Percentiles rank a stretch among this genome's conserved stretches.
Evolutionary conservation across 768 basidiomycete genomes (phyloP).

Genomic region (Termitomyces sp.): DNA sequence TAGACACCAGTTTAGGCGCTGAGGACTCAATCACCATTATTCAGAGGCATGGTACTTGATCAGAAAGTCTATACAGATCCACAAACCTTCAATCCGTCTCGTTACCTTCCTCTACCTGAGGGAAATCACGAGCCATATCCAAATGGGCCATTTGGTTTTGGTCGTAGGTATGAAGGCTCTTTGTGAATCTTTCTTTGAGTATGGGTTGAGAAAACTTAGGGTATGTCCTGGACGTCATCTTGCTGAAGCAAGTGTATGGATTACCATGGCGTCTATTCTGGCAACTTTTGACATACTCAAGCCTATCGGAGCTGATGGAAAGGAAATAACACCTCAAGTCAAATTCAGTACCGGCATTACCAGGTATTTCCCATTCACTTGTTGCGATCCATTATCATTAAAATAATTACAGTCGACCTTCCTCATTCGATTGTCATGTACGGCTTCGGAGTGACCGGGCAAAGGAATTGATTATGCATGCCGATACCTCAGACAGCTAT

Average conservation of each 20-base stretch:
- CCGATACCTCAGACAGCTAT: background rate
- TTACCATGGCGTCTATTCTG: conserved; percentile 17
- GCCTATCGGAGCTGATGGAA: conserved; percentile 30
- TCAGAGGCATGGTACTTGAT: conserved; percentile 40
- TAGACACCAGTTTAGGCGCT: background rate
- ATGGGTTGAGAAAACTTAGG: background rate
- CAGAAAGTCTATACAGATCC: conserved; percentile 36
- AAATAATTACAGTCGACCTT: conserved; percentile 4
- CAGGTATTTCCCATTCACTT: conserved; percentile 18
- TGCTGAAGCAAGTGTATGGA: conserved; percentile 38
- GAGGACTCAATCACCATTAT: conserved; percentile 20
- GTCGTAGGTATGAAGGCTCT: conserved; percentile 8
- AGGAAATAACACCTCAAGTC: conserved; percentile 35
- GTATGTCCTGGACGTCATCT: conserved; percentile 45
- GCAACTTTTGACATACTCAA: conserved; percentile 36
- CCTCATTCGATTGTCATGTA: conserved; percentile 14
- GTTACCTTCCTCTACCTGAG: conserved; percentile 30
- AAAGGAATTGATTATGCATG: conserved; percentile 4
- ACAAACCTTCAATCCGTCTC: conserved; percentile 37
- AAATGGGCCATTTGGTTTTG: conserved; percentile 22
- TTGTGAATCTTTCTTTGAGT: background rate
- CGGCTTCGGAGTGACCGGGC: conserved; percentile 8
- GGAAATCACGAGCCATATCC: conserved; percentile 16
- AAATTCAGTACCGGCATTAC: conserved; percentile 30
- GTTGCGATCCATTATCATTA: background rate